phyloP scores from a whole-genome alignment of 2,329 filamentous ascomycete species.

The Phoma herbarum region DNA sequence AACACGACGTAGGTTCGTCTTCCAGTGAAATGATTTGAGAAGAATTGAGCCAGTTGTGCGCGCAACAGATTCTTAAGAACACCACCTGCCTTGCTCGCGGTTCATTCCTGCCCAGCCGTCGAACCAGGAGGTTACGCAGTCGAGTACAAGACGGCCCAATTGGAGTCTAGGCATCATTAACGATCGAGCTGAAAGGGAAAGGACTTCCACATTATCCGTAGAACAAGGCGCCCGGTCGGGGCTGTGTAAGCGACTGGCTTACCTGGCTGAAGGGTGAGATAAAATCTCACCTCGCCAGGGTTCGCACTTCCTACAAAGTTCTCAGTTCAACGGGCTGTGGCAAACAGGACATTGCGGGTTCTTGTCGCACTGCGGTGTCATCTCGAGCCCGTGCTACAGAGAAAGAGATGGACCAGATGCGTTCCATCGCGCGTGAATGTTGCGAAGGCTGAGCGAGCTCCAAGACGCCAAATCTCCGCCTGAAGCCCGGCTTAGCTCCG shows the following conservation, averaged over 20 bases:
- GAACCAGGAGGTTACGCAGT: not conserved
- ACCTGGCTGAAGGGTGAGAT: slow-evolving; percentile 1
- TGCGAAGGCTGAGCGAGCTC: not conserved
- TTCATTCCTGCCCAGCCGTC: slow-evolving; percentile 13
- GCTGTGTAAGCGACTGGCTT: slow-evolving; percentile 11
- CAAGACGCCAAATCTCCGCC: slow-evolving; percentile 1
- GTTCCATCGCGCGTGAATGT: not conserved
- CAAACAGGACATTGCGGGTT: not conserved
- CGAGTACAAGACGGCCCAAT: slow-evolving; percentile 1
- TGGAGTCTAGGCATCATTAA: not conserved
- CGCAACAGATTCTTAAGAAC: slow-evolving; percentile 3
- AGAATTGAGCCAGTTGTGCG: slow-evolving; percentile 5
- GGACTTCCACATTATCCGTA: not conserved
- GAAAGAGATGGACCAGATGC: not conserved
- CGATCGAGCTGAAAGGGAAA: slow-evolving; percentile 9
- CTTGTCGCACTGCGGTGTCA: not conserved
- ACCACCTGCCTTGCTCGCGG: not conserved
- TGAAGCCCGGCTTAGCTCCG: slow-evolving; percentile 7
- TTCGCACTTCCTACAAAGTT: not conserved
- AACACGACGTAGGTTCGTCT: not conserved
- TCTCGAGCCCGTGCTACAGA: not conserved
- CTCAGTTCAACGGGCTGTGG: not conserved
- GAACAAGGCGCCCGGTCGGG: slow-evolving; percentile 4
- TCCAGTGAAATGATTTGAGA: slow-evolving; percentile 1
- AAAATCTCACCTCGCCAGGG: not conserved